Conservation (phyloP, 148 eudicot species). For the Selenicereus undatus region DNA sequence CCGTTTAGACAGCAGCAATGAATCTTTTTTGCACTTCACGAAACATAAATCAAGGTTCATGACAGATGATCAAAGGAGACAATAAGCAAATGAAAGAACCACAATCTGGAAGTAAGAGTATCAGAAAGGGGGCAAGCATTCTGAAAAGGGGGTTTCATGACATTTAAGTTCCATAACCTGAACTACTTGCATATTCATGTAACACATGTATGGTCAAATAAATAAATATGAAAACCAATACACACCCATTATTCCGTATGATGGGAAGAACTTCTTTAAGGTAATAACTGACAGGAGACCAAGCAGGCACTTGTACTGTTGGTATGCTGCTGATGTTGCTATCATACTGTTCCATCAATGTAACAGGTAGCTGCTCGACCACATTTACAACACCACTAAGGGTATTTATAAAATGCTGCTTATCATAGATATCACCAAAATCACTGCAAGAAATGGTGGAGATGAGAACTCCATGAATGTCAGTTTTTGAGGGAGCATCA, state of each 20-base stretch:
- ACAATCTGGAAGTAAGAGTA: background rate
- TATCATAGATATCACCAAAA: constrained; percentile 74
- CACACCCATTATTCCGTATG: constrained; percentile 59
- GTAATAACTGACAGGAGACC: constrained; percentile 67
- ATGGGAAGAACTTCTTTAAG: constrained; percentile 58
- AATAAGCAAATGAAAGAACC: background rate
- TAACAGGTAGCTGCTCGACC: constrained; percentile 46
- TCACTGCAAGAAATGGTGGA: constrained; percentile 36
- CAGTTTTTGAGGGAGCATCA: background rate
- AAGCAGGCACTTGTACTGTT: constrained; percentile 58
- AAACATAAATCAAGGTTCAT: background rate
- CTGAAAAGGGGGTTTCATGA: background rate
- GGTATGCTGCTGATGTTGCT: constrained; percentile 59
- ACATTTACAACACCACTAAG: constrained; percentile 47
- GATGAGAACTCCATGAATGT: background rate
- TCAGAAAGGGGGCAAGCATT: background rate
- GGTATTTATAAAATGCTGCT: constrained; percentile 60
- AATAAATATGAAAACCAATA: background rate
- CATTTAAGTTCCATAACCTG: background rate
- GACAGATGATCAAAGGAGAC: background rate
- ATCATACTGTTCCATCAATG: constrained; percentile 47
- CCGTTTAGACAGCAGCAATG: background rate
- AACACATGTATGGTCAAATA: background rate
- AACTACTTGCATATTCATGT: background rate
- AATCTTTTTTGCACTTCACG: background rate